Conservation (phyloP, 441 rosid genomes). For the Cnidoscolus chayamansa region DNA sequence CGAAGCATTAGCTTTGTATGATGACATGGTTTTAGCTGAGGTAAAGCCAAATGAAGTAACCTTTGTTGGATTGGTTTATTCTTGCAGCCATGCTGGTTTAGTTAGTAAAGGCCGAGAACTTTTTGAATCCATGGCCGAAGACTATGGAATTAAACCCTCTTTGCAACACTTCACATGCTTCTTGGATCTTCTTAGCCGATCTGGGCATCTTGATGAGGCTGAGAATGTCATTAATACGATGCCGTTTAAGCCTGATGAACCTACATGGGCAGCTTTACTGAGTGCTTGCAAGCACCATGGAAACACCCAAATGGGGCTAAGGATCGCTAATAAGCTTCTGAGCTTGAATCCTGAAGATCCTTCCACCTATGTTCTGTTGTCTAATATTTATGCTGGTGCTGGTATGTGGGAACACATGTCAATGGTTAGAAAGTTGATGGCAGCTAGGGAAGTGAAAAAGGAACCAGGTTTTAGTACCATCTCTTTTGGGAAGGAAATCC, state of each 20-base stretch:
- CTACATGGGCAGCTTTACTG: slow-evolving; percentile 80
- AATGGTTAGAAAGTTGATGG: slow-evolving; percentile 55
- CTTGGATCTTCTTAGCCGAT: slow-evolving; percentile 74
- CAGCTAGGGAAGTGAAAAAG: slow-evolving; percentile 45
- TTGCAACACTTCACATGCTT: slow-evolving; percentile 78
- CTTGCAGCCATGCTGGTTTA: slow-evolving; percentile 82
- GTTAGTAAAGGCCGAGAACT: slow-evolving; percentile 56
- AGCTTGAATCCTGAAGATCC: slow-evolving; percentile 56
- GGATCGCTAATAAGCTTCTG: slow-evolving; percentile 49
- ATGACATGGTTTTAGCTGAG: slow-evolving; percentile 57
- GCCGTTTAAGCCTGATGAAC: slow-evolving; percentile 79
- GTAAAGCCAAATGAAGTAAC: slow-evolving; percentile 78
- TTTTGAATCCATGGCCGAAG: slow-evolving; percentile 57
- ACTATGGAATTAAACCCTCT: slow-evolving; percentile 54
- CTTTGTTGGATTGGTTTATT: slow-evolving; percentile 70
- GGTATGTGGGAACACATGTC: slow-evolving; percentile 60
- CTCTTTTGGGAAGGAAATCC: slow-evolving; percentile 47
- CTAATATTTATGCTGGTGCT: slow-evolving; percentile 64
- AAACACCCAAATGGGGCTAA: slow-evolving; percentile 45
- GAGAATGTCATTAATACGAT: slow-evolving; percentile 53
- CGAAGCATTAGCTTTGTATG: slow-evolving; percentile 63
- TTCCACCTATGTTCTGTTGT: slow-evolving; percentile 65
- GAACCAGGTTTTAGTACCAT: slow-evolving; percentile 73
- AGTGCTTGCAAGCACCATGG: slow-evolving; percentile 75
- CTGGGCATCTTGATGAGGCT: slow-evolving; percentile 70